Evolutionary conservation across 345 rosid species (phyloP), one percentile per base, ranked within the genome.

Genomic region (Rhizophora mangle): DNA sequence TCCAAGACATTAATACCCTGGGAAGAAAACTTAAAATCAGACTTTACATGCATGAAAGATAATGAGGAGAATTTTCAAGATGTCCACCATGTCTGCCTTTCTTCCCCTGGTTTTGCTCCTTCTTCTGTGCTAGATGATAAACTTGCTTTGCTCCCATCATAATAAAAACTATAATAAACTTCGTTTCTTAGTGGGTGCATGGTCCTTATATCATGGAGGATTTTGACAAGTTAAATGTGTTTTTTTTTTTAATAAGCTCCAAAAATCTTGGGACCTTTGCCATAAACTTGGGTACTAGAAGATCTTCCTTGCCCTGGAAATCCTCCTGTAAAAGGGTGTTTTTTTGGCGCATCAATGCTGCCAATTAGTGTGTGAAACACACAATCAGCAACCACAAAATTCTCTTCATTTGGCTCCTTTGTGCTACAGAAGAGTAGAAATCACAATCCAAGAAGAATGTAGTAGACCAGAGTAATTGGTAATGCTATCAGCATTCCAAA

Each of bases 141-240:
- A n/a, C 27, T 72, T 71, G 70, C 34, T 74, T 77, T 63, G 54
- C 63, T 75, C 29, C 74, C 65, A 10, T 60, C 57, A 65, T 53
- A 67, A 74, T 22, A 55, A 55, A 21, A 55, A 65, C 60, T 64
- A 64, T 64, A 32, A 54, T 64, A 2, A 32, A 61, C 63, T 76
- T 68, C 82, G 85, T 84, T 81, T 78, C 72, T 24, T 82, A 67
- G 79, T 68, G 85, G 74, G 65, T 81, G 82, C 89, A 81, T 57
- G 72, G 72, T 77, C 84, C 92, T 74, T 73, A 62, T 57, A 72
- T 77, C 74, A 32, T 54, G 87, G 78, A 68, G 61, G 86, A 74
- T 68, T 62, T 72, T 71, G n/a, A 61, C 65, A 70, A 58, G 63
- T 72, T 79, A 77, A 77, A 76, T 52, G 67, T 47, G 37, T 8